phyloP scores from a whole-genome alignment of 140 eudicot genomes.

The Oenanthe javanica region DNA sequence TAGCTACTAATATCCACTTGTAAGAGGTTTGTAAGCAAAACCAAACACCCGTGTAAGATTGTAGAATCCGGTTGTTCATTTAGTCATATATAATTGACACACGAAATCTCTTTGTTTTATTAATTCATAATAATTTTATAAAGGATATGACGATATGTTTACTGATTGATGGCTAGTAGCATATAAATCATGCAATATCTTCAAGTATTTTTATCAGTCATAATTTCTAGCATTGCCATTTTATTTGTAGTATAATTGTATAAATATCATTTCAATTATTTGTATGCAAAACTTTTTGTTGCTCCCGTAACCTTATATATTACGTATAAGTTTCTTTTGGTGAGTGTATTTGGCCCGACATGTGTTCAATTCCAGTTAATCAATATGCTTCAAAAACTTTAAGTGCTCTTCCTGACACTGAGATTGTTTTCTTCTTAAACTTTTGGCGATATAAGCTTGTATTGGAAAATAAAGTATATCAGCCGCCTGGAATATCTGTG shows the following conservation, averaged over 20 bases:
- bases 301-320: background rate
- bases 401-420: background rate
- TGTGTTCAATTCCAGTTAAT: background rate
- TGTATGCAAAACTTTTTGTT: background rate
- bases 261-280: background rate
- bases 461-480: conserved; percentile 89
- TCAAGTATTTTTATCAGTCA: too few relatives aligned
- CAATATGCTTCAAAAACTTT: background rate
- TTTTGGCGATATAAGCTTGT: conserved; percentile 37
- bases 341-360: background rate
- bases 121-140: too few relatives aligned
- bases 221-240: background rate
- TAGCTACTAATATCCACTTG: too few relatives aligned
- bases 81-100: too few relatives aligned
- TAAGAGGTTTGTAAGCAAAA: too few relatives aligned
- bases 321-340: background rate
- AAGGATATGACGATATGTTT: too few relatives aligned
- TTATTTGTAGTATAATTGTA: background rate
- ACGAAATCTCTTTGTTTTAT: too few relatives aligned
- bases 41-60: too few relatives aligned
- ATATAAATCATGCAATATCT: too few relatives aligned
- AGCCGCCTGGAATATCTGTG: conserved; percentile 91
- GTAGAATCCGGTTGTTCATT: too few relatives aligned
- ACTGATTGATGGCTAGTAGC: too few relatives aligned
- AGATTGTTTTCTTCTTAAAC: background rate